Percentiles rank a stretch among this genome's conserved stretches.
These are phyloP conservation scores for Penicillium coffeae DNA, from an alignment of 495 filamentous ascomycete genomes.

Conservation along the genomic window DNA sequence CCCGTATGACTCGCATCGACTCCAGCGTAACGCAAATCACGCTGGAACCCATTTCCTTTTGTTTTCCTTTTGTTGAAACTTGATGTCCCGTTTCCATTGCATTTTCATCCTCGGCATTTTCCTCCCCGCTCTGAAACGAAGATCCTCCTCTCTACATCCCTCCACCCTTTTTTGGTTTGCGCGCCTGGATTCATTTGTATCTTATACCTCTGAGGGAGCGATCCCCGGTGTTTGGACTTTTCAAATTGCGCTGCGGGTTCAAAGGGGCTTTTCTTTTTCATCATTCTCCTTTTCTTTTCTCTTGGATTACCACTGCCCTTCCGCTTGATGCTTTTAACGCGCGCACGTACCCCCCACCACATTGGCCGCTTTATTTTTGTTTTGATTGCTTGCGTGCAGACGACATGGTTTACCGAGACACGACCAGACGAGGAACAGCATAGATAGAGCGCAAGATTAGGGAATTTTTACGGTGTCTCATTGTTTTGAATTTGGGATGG, in stretches of 20 bases:
- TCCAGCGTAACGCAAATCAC: neutral
- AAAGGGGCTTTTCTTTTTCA: slow-evolving; percentile 7
- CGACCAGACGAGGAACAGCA: slow-evolving; percentile 31
- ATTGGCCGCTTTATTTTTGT: slow-evolving; percentile 12
- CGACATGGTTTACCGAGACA: slow-evolving; percentile 31
- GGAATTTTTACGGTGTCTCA: slow-evolving; percentile 19
- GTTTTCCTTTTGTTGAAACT: slow-evolving; percentile 23
- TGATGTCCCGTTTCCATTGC: neutral
- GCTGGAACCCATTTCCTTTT: slow-evolving; percentile 3
- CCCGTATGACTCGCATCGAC: slow-evolving; percentile 33
- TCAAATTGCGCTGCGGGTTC: slow-evolving; percentile 22
- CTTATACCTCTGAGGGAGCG: slow-evolving; percentile 24
- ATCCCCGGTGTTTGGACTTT: slow-evolving; percentile 32
- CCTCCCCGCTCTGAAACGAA: neutral
- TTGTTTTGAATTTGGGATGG: slow-evolving; percentile 24
- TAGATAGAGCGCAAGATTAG: slow-evolving; percentile 28
- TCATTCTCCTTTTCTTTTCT: slow-evolving; percentile 11
- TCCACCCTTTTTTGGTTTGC: slow-evolving; percentile 14
- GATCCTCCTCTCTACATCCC: too few relatives aligned
- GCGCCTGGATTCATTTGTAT: slow-evolving; percentile 27
- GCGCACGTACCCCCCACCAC: neutral
- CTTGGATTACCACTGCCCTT: neutral
- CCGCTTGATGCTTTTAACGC: slow-evolving; percentile 1
- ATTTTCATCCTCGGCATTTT: neutral
- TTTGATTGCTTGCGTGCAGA: slow-evolving; percentile 21